These are phyloP conservation scores for Picochlorum sp. DNA, from an alignment of 139 green algal species.

Conservation along the genomic window DNA sequence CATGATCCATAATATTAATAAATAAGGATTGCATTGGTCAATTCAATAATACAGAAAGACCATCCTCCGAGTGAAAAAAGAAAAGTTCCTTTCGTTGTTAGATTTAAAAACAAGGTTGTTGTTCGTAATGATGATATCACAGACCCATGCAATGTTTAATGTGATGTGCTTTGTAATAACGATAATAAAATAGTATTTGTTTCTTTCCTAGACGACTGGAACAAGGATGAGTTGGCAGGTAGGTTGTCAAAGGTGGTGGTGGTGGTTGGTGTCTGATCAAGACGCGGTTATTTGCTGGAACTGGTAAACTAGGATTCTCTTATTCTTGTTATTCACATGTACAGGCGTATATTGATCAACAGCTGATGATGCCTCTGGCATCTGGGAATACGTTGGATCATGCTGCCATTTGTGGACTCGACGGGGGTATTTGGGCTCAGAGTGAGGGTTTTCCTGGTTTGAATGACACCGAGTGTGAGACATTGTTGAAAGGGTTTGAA, in stretches of 20 bases:
- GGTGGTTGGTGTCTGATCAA: neutral
- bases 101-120: too few species aligned
- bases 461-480: conserved; percentile 33
- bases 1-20: too few species aligned
- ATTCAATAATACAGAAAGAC: too few species aligned
- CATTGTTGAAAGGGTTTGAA: conserved; percentile 42
- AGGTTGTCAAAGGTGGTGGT: neutral
- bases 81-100: too few species aligned
- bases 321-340: neutral
- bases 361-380: conserved; percentile 53
- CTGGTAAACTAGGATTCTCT: neutral
- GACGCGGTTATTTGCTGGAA: too few species aligned
- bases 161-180: too few species aligned
- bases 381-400: conserved; percentile 40
- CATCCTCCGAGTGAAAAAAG: too few species aligned
- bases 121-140: too few species aligned
- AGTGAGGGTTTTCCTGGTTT: conserved; percentile 46
- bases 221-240: conserved; percentile 1
- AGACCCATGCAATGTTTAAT: too few species aligned
- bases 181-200: too few species aligned
- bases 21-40: too few species aligned
- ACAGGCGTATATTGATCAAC: conserved; percentile 54
- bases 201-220: neutral
- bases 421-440: conserved; percentile 65
- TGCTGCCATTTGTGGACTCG: conserved; percentile 61